Evolutionary conservation across 2,329 filamentous ascomycete species (phyloP), one percentile per base, ranked within the genome.

Genomic region (Dactylonectria estremocensis): DNA sequence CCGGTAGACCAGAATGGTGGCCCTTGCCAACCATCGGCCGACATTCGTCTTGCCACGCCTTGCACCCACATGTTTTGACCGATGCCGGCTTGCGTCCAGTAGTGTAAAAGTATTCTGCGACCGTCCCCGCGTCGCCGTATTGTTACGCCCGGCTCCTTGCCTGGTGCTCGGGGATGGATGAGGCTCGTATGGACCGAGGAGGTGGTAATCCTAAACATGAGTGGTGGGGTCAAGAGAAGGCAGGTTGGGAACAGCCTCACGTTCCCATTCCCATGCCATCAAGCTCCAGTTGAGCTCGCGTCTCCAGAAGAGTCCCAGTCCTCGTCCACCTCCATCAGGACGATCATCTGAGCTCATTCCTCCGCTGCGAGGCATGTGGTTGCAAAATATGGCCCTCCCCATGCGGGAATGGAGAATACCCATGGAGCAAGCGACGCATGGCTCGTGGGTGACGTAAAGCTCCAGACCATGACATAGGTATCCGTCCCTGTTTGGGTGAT

Each of bases 371-470:
- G 89, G 88, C 92, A 97, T 96, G 62, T 93, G 89, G 69, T 91
- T 87, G 70, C 89, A 90, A 81, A 97, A 97, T 45, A 97, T 88
- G 58, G 95, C 93, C 60, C 92, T 91, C 50, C 93, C 91, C 87
- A 99, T 97, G 57, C 96, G 90, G 9, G 95, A 98, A 79, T 98
- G 95, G 22, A 98, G 86, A 74, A 98, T 92, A 1, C 94, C 96
- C 96, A 98, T 98, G 40, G 93, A 94, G 82, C 96, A 99, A 89
- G 97, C 97, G 67, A 97, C 89, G 79, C 96, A 99, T 5, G 96
- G 96, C 82, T 99, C 96, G 77, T 98, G 95, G 2, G 95, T 97
- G 68, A 97, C 86, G 82, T 98, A 98, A 64, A 99, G 89, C 80
- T 98, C 95, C 33, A 99, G 88, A 61, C 94, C 93, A 72, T 97